A percentile compares a stretch with the other conserved stretches of the same genome.
These are phyloP conservation scores for Flaveria brownii DNA, from an alignment of 129 eudicot genomes.

Conservation along the genomic window DNA sequence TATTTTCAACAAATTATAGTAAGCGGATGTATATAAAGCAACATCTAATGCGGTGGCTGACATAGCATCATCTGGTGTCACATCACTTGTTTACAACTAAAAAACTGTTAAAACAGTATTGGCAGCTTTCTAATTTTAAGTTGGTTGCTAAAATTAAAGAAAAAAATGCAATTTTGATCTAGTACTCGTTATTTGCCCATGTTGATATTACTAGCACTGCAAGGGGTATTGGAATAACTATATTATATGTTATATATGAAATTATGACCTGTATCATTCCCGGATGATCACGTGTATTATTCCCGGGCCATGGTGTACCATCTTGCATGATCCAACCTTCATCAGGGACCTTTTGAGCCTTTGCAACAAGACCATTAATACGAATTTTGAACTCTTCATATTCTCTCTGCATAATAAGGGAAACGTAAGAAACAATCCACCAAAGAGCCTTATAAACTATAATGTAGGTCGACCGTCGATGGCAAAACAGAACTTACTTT, in stretches of 20 bases:
- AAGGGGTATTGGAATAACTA: background rate
- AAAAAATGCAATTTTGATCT: background rate
- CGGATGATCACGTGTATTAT: slow-evolving; percentile 97
- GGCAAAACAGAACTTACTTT: slow-evolving; percentile 45
- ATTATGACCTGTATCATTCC: slow-evolving; percentile 94
- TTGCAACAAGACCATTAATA: slow-evolving; percentile 89
- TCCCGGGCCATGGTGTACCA: slow-evolving; percentile 99
- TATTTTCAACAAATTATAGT: background rate
- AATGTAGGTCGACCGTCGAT: background rate
- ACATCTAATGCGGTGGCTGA: slow-evolving; percentile 1
- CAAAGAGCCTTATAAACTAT: background rate
- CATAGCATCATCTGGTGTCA: background rate
- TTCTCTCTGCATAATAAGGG: slow-evolving; percentile 60
- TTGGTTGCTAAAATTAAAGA: background rate
- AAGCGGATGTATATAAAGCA: background rate
- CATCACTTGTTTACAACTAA: background rate
- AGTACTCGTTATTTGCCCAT: background rate
- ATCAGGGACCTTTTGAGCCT: slow-evolving; percentile 89
- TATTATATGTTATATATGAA: background rate
- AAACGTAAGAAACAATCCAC: slow-evolving; percentile 15
- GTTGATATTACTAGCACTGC: background rate
- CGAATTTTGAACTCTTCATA: slow-evolving; percentile 97
- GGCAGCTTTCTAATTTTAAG: background rate
- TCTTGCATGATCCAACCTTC: slow-evolving; percentile 99
- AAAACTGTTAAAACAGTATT: background rate